These are phyloP conservation scores for Elsinoe necatrix DNA, from an alignment of 2,329 filamentous ascomycete genomes.

Conservation along the genomic window DNA sequence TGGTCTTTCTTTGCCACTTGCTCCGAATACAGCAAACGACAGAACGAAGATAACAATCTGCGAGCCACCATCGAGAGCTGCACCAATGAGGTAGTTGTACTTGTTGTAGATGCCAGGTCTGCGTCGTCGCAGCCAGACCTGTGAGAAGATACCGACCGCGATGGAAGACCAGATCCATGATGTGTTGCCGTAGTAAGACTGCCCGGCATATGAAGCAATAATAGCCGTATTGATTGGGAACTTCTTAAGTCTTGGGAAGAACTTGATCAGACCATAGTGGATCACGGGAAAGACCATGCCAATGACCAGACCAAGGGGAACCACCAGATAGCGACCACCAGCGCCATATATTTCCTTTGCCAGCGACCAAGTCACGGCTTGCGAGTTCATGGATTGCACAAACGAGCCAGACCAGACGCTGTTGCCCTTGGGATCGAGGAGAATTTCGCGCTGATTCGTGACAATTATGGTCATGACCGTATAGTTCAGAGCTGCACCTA, in stretches of 20 bases:
- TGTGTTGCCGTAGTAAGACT: constrained; percentile 15
- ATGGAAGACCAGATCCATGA: constrained; percentile 17
- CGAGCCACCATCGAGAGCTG: constrained; percentile 16
- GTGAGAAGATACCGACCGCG: constrained; percentile 15
- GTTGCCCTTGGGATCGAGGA: constrained; percentile 14
- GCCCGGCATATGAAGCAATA: constrained; percentile 16
- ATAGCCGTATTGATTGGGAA: constrained; percentile 16
- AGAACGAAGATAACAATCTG: constrained; percentile 17
- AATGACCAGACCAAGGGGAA: constrained; percentile 15
- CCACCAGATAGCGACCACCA: constrained; percentile 15
- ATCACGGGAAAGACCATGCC: constrained; percentile 12
- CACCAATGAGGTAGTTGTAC: constrained; percentile 17
- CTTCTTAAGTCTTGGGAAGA: constrained; percentile 10
- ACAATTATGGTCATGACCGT: constrained; percentile 41
- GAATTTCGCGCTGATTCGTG: constrained; percentile 16
- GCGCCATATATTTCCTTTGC: constrained; percentile 14
- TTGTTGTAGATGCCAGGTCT: constrained; percentile 17
- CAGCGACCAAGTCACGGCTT: constrained; percentile 15
- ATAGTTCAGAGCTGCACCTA: constrained; percentile 49
- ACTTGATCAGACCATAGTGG: constrained; percentile 4
- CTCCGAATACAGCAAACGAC: constrained; percentile 17
- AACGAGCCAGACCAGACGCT: constrained; percentile 16
- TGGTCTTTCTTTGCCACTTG: constrained; percentile 15
- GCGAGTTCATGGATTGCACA: constrained; percentile 13
- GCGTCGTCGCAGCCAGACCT: constrained; percentile 15